These are phyloP conservation scores for Paratrimastix pyriformis DNA, from an alignment of 78 protist genomes.

Conservation along the genomic window DNA sequence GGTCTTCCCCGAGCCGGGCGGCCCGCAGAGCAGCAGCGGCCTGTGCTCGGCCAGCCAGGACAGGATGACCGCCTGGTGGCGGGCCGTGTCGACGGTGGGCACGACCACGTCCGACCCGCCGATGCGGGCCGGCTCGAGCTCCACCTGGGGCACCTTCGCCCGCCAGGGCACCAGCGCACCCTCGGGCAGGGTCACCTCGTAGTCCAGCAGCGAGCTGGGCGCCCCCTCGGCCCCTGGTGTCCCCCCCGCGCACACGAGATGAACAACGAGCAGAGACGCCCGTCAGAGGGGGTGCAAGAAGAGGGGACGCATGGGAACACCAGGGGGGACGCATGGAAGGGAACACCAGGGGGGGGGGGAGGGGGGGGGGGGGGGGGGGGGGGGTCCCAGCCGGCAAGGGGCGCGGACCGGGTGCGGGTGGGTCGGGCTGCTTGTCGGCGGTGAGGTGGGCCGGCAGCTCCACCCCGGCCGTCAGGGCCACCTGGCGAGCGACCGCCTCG, in stretches of 20 bases:
- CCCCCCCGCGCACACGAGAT: no score
- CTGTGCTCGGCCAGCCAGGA: slow-evolving; percentile 69
- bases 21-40: slow-evolving; percentile 91
- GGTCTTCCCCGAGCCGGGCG: slow-evolving; percentile 93
- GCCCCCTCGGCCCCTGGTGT: no score
- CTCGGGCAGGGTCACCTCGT: slow-evolving; percentile 45
- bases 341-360: no score
- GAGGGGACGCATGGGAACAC: no score
- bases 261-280: no score
- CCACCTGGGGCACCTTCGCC: slow-evolving; percentile 15
- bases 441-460: slow-evolving; percentile 39
- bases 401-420: background rate
- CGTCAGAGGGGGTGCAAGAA: no score
- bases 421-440: background rate
- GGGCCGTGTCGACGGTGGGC: slow-evolving; percentile 90
- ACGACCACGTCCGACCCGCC: slow-evolving; percentile 72
- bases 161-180: slow-evolving; percentile 78
- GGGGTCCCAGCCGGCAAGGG: no score
- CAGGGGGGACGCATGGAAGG: no score
- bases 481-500: no score
- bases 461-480: slow-evolving; percentile 44
- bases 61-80: slow-evolving; percentile 78
- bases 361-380: no score
- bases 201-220: slow-evolving; percentile 58
- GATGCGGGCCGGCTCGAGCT: slow-evolving; percentile 24